Evolutionary conservation across 139 green algal genomes (phyloP).

Genomic region (Limnomonas spitsbergensis): DNA sequence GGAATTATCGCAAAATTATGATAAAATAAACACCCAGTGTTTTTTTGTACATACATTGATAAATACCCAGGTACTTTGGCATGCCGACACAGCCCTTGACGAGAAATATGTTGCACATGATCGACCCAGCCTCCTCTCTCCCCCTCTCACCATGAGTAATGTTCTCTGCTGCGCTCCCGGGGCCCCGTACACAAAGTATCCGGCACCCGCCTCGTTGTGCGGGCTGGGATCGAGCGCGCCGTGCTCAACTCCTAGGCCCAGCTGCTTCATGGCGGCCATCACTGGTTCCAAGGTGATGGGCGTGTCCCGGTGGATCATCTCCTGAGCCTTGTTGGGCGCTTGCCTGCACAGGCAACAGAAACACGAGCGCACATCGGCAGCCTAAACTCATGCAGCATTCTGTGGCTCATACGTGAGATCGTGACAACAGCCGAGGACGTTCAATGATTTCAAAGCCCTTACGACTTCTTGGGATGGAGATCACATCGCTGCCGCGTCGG

Average conservation of each 20-base stretch:
- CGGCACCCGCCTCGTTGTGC: slow-evolving; percentile 53
- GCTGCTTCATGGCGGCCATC: slow-evolving; percentile 15
- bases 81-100: too few relatives aligned
- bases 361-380: too few relatives aligned
- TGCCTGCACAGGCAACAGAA: too few relatives aligned
- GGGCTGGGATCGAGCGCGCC: slow-evolving; percentile 51
- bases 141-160: slow-evolving; percentile 23
- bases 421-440: too few relatives aligned
- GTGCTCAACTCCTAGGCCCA: slow-evolving; percentile 48
- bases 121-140: background rate
- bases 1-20: background rate
- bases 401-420: too few relatives aligned
- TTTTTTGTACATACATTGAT: too few relatives aligned
- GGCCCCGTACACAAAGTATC: slow-evolving; percentile 30
- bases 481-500: too few relatives aligned
- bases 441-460: too few relatives aligned
- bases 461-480: too few relatives aligned
- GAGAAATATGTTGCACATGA: background rate
- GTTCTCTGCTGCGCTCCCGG: slow-evolving; percentile 22
- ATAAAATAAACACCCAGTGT: too few relatives aligned
- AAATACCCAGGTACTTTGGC: too few relatives aligned
- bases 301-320: slow-evolving; percentile 38
- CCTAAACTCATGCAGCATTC: too few relatives aligned
- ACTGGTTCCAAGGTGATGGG: background rate
- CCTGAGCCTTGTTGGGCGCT: slow-evolving; percentile 40